Evolutionary conservation across 1,284 basidiomycete genomes (phyloP).

Genomic region (Heterobasidion occidentale): DNA sequence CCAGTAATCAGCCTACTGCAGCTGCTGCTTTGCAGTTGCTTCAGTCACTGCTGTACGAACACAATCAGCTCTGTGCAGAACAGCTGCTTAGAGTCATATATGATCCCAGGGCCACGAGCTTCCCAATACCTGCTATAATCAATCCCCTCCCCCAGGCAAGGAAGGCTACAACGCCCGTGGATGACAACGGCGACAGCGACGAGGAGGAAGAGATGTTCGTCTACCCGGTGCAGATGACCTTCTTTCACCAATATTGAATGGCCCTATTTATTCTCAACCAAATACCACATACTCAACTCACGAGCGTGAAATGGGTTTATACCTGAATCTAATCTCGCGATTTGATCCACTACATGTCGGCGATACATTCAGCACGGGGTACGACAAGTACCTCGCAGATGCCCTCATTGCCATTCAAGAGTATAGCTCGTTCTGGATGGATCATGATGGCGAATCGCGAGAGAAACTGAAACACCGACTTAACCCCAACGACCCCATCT

Average conservation of each 20-base stretch:
- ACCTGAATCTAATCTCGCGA: constrained; percentile 71
- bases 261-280: constrained; percentile 47
- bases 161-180: constrained; percentile 17
- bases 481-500: constrained; percentile 72
- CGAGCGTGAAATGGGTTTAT: constrained; percentile 76
- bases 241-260: constrained; percentile 9
- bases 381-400: constrained; percentile 79
- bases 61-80: constrained; percentile 61
- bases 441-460: constrained; percentile 30
- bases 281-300: constrained; percentile 70
- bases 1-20: constrained; percentile 52
- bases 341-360: constrained; percentile 69
- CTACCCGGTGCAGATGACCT: constrained; percentile 43
- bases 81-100: constrained; percentile 62
- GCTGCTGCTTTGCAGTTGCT: constrained; percentile 77
- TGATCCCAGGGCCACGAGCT: constrained; percentile 67
- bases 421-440: constrained; percentile 48
- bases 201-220: constrained; percentile 33
- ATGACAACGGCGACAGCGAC: constrained; percentile 48
- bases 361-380: constrained; percentile 80
- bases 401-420: constrained; percentile 64
- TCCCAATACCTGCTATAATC: constrained; percentile 51
- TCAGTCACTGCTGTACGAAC: constrained; percentile 63
- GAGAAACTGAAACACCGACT: constrained; percentile 59
- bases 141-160: constrained; percentile 11